These are phyloP conservation scores for Termitomyces heimii DNA, from an alignment of 768 basidiomycete genomes.

Conservation along the genomic window DNA sequence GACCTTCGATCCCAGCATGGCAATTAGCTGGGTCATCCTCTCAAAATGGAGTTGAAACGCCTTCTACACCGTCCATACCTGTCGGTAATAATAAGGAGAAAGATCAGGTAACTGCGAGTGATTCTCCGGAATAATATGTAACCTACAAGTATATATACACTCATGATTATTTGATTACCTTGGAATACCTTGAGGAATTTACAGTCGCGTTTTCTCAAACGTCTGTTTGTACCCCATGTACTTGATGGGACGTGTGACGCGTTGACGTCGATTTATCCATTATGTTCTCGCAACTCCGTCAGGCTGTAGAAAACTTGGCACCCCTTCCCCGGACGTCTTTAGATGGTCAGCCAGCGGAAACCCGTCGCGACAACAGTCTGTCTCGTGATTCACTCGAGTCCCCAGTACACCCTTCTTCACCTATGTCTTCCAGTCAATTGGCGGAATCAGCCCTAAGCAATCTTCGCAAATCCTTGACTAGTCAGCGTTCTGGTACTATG, in stretches of 20 bases:
- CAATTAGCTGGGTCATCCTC: slow-evolving; percentile 53
- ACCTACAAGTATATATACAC: neutral
- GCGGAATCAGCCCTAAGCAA: slow-evolving; percentile 57
- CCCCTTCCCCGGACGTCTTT: slow-evolving; percentile 37
- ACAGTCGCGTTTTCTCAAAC: neutral
- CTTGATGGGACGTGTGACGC: neutral
- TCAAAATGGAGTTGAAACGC: slow-evolving; percentile 12
- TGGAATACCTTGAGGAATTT: neutral
- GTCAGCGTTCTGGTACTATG: slow-evolving; percentile 44
- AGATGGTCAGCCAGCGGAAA: slow-evolving; percentile 18
- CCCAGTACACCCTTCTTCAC: slow-evolving; percentile 16
- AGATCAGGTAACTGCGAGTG: slow-evolving; percentile 30
- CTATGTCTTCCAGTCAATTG: slow-evolving; percentile 44
- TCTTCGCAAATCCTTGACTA: slow-evolving; percentile 56
- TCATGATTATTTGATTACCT: neutral
- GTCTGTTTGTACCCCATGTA: slow-evolving; percentile 2
- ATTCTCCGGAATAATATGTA: neutral
- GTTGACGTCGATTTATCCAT: neutral
- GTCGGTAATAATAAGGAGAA: slow-evolving; percentile 52
- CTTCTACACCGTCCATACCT: slow-evolving; percentile 10
- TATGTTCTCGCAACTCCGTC: slow-evolving; percentile 75
- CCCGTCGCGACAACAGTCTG: slow-evolving; percentile 12
- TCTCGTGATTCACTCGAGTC: slow-evolving; percentile 31
- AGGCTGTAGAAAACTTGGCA: slow-evolving; percentile 67
- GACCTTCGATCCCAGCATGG: slow-evolving; percentile 87